Conservation (phyloP, 1,284 basidiomycete species). For the Cutaneotrichosporon spelunceum region DNA sequence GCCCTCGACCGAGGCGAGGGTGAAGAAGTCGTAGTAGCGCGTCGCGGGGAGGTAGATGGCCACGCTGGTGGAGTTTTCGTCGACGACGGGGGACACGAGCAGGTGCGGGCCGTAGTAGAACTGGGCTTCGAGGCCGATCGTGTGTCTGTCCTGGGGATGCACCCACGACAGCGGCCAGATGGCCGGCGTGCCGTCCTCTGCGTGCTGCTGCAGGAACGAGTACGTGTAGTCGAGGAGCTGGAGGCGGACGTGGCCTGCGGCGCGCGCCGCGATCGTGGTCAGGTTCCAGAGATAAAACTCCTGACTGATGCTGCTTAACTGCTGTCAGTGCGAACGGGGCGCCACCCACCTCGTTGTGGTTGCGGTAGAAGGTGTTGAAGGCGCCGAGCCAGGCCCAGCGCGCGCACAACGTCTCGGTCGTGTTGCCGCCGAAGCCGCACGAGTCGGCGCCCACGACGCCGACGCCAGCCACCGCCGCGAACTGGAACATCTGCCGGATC, state of each 20-base stretch:
- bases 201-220: slow-evolving; percentile 63
- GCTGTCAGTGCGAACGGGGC: neutral
- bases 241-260: slow-evolving; percentile 58
- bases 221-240: slow-evolving; percentile 69
- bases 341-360: slow-evolving; percentile 36
- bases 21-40: slow-evolving; percentile 70
- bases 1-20: slow-evolving; percentile 57
- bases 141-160: slow-evolving; percentile 66
- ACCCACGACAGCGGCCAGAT: slow-evolving; percentile 67
- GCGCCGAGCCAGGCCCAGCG: slow-evolving; percentile 66
- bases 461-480: slow-evolving; percentile 18
- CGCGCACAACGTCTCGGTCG: slow-evolving; percentile 74
- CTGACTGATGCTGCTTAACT: slow-evolving; percentile 50
- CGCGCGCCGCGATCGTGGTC: slow-evolving; percentile 65
- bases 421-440: slow-evolving; percentile 60
- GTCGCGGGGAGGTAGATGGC: slow-evolving; percentile 54
- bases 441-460: slow-evolving; percentile 69
- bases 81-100: slow-evolving; percentile 69
- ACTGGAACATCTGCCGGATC: slow-evolving; percentile 22
- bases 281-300: slow-evolving; percentile 74
- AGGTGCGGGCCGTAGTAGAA: slow-evolving; percentile 68
- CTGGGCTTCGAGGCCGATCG: slow-evolving; percentile 64
- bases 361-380: slow-evolving; percentile 48
- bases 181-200: slow-evolving; percentile 54
- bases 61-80: slow-evolving; percentile 59